Conservation (phyloP, 345 rosid genomes). For the Trapa bicornis region DNA sequence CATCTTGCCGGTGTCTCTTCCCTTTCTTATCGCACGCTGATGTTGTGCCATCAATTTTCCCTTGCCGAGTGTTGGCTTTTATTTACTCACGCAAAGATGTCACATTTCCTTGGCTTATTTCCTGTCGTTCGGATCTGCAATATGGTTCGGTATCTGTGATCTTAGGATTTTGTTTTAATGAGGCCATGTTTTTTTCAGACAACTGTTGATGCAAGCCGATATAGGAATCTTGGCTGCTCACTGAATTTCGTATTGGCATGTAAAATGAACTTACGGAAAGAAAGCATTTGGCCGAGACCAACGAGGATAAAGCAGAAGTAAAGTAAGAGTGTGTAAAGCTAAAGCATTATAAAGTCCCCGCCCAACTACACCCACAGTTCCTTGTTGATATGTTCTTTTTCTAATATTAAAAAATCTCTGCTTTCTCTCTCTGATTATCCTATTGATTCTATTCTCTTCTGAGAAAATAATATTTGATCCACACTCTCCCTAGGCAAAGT, state of each 20-base stretch:
- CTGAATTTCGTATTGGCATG: not conserved
- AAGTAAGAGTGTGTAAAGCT: conserved; percentile 5
- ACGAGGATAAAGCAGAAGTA: conserved; percentile 12
- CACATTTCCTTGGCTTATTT: not conserved
- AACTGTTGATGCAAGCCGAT: not conserved
- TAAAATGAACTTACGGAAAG: not conserved
- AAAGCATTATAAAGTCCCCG: conserved; percentile 13
- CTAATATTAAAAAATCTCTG: conserved; percentile 22
- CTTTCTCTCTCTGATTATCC: conserved; percentile 1
- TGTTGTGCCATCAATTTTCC: no score
- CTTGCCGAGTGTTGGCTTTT: not conserved
- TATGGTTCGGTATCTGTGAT: not conserved
- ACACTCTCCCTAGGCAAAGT: not conserved
- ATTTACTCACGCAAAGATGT: not conserved
- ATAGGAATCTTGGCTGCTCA: not conserved
- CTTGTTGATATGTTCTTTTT: not conserved
- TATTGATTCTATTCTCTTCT: conserved; percentile 13
- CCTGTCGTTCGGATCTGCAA: not conserved
- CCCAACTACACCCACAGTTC: conserved; percentile 16
- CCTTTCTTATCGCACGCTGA: no score
- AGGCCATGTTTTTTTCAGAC: not conserved
- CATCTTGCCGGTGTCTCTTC: not conserved
- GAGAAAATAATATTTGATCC: not conserved
- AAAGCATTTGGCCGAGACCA: conserved; percentile 8
- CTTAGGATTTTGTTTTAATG: not conserved